Percentiles rank a stretch among this genome's conserved stretches.
Evolutionary conservation across 768 basidiomycete genomes (phyloP).

Genomic region (Gelatoporia subvermispora): DNA sequence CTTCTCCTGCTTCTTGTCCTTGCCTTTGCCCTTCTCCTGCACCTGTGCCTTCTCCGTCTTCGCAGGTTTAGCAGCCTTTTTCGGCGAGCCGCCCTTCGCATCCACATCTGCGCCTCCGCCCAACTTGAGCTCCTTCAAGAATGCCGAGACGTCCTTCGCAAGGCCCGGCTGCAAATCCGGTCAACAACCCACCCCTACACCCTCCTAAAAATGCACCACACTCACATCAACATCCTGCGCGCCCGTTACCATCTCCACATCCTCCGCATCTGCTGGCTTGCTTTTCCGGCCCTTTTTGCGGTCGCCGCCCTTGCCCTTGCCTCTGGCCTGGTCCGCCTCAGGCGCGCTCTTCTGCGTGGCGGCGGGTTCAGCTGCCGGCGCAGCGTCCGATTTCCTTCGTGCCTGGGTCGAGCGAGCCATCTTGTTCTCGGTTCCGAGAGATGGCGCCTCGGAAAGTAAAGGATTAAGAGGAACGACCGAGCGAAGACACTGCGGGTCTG

Average conservation of each 20-base stretch:
- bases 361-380: too few relatives aligned
- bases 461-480: too few relatives aligned
- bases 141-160: conserved; percentile 2
- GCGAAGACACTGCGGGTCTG: too few relatives aligned
- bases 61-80: too few relatives aligned
- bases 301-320: neutral
- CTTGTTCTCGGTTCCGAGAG: too few relatives aligned
- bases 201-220: neutral
- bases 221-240: neutral
- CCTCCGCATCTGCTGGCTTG: neutral
- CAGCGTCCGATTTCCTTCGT: too few relatives aligned
- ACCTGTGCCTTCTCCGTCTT: neutral
- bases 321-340: too few relatives aligned
- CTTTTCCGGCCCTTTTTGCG: neutral
- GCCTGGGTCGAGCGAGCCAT: too few relatives aligned
- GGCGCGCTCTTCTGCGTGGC: too few relatives aligned
- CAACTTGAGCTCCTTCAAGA: neutral
- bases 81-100: too few relatives aligned
- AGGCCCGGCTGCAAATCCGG: neutral
- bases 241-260: neutral
- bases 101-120: neutral
- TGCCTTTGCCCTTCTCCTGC: neutral
- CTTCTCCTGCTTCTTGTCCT: neutral
- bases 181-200: too few relatives aligned
- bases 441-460: too few relatives aligned